These are phyloP conservation scores for Starmerella ratchasimensis DNA, from an alignment of 805 yeast genomes.

Conservation along the genomic window DNA sequence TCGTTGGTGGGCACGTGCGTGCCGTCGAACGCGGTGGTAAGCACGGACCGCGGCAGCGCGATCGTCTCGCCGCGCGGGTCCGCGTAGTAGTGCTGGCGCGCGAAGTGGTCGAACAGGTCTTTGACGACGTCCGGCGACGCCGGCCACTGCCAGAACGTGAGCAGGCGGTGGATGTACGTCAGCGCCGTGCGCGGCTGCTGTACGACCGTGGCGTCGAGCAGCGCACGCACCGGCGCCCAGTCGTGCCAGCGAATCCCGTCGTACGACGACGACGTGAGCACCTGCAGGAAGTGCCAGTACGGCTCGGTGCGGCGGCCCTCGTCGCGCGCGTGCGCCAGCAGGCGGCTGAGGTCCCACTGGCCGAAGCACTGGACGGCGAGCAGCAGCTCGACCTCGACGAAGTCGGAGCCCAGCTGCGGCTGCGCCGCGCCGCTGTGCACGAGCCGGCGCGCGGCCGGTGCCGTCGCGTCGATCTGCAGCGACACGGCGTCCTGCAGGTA, in stretches of 20 bases:
- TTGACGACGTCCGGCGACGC: constrained; percentile 9
- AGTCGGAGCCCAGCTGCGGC: neutral
- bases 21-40: constrained; percentile 16
- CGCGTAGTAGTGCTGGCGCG: constrained; percentile 16
- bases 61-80: constrained; percentile 18
- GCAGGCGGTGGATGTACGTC: constrained; percentile 8
- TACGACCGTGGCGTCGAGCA: neutral
- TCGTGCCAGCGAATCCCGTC: constrained; percentile 2
- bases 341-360: neutral
- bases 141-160: constrained; percentile 19
- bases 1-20: constrained; percentile 4
- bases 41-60: constrained; percentile 16
- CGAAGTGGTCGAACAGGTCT: constrained; percentile 14
- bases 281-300: constrained; percentile 10
- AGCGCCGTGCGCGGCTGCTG: constrained; percentile 2
- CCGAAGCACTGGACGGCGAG: neutral
- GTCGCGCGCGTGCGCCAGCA: constrained; percentile 1
- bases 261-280: constrained; percentile 2
- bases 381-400: constrained; percentile 11
- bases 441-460: neutral
- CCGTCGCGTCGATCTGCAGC: constrained; percentile 11
- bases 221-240: constrained; percentile 8
- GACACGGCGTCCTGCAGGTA: constrained; percentile 9
- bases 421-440: neutral
- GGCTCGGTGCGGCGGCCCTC: constrained; percentile 1